phyloP scores from a whole-genome alignment of 202 grass and related monocot species.

The Digitaria exilis region DNA sequence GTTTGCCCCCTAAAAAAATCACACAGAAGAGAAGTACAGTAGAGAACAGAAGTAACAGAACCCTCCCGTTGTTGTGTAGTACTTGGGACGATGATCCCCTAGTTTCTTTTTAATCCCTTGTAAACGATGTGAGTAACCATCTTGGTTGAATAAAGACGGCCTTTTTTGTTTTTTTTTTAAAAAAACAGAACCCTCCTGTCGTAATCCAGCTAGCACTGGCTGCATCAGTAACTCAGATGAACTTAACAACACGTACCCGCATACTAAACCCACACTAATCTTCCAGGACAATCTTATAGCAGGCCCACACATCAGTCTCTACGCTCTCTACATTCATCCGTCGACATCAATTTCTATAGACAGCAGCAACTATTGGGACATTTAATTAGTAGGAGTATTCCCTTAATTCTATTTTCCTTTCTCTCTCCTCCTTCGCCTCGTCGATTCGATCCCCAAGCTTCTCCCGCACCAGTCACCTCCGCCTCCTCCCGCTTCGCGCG shows the following conservation, averaged over 20 bases:
- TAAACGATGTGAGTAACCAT: no score
- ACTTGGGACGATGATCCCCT: no score
- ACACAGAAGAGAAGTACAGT: no score
- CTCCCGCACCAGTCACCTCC: slow-evolving; percentile 2
- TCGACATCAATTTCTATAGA: not conserved
- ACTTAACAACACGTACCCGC: accelerated
- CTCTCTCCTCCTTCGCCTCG: slow-evolving; percentile 29
- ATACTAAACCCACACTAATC: not conserved
- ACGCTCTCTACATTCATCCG: not conserved
- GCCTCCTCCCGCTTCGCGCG: slow-evolving; percentile 36
- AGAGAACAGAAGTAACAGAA: no score
- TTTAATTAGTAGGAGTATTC: not conserved
- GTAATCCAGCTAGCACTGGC: slow-evolving; percentile 7
- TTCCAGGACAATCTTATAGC: accelerated
- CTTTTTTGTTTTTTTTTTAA: no score
- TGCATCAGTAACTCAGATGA: not conserved
- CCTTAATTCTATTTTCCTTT: not conserved
- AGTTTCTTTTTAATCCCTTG: no score
- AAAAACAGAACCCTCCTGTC: not conserved
- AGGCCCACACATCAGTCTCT: not conserved
- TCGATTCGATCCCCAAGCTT: slow-evolving; percentile 4
- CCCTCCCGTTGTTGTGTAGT: no score
- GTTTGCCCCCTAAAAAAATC: no score
- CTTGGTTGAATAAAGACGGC: no score
- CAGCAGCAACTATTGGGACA: not conserved